Evolutionary conservation across 2,329 filamentous ascomycete genomes (phyloP).

Genomic region (Teratosphaeriaceae sp.): DNA sequence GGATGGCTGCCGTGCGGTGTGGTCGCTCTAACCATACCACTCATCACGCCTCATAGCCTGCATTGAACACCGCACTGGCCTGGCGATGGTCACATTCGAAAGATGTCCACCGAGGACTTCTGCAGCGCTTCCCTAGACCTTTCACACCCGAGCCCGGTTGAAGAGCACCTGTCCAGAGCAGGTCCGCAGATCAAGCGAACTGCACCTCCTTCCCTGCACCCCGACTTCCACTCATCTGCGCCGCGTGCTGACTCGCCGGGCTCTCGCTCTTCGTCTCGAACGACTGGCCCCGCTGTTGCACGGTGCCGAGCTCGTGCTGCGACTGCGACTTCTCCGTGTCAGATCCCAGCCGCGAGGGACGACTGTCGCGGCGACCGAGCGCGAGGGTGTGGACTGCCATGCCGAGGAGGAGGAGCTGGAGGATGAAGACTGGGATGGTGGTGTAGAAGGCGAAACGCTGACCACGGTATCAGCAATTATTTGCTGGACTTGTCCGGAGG

Average conservation of each 20-base stretch:
- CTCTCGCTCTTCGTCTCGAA: slow-evolving; percentile 17
- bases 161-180: no score
- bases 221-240: slow-evolving; percentile 2
- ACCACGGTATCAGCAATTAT: no score
- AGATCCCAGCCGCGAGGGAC: slow-evolving; percentile 6
- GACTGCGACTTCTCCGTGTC: slow-evolving; percentile 19
- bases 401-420: slow-evolving; percentile 28
- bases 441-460: slow-evolving; percentile 27
- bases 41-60: background rate
- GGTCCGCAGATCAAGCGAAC: background rate
- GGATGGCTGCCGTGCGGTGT: background rate
- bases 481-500: no score
- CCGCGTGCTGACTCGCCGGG: slow-evolving; percentile 11
- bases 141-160: no score
- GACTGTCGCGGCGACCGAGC: background rate
- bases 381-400: slow-evolving; percentile 14
- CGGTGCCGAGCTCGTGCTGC: slow-evolving; percentile 14
- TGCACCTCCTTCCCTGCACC: background rate
- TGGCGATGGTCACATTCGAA: no score
- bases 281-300: slow-evolving; percentile 5
- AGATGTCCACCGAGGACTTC: background rate
- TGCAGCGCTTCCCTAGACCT: background rate
- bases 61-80: no score
- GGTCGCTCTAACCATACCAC: background rate
- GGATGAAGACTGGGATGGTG: slow-evolving; percentile 35